Conservation (phyloP, 352 stramenopile species). For the Pythium dissimile region DNA sequence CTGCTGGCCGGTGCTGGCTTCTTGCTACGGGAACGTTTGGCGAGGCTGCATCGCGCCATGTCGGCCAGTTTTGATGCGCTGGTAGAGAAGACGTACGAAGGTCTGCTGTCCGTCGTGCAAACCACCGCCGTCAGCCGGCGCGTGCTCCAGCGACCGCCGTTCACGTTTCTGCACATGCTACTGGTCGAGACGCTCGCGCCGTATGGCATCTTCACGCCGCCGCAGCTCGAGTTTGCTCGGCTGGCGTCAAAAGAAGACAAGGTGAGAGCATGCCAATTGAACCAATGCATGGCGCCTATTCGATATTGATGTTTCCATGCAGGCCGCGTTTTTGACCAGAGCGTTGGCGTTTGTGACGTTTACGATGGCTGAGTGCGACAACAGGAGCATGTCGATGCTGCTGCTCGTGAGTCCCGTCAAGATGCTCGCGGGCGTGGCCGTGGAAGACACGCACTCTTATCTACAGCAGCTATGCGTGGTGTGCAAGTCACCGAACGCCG, state of each 20-base stretch:
- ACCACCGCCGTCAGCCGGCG: slow-evolving; percentile 67
- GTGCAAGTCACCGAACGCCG: slow-evolving; percentile 39
- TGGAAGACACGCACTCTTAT: slow-evolving; percentile 73
- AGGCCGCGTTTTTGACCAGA: slow-evolving; percentile 75
- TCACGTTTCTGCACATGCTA: slow-evolving; percentile 83
- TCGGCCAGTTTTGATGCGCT: slow-evolving; percentile 21
- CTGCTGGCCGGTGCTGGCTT: too few species aligned
- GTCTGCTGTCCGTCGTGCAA: slow-evolving; percentile 57
- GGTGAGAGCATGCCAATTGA: slow-evolving; percentile 24
- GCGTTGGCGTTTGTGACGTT: slow-evolving; percentile 75
- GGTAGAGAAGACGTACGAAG: slow-evolving; percentile 63
- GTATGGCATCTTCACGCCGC: slow-evolving; percentile 60
- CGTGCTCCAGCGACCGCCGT: slow-evolving; percentile 66
- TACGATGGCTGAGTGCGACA: slow-evolving; percentile 36
- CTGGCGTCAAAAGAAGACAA: slow-evolving; percentile 76
- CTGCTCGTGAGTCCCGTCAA: slow-evolving; percentile 83
- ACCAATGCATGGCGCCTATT: too few species aligned
- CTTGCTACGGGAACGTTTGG: too few species aligned
- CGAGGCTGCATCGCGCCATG: slow-evolving; percentile 3
- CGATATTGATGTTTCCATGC: background rate
- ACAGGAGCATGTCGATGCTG: slow-evolving; percentile 57
- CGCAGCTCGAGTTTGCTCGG: slow-evolving; percentile 59
- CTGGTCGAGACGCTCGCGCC: slow-evolving; percentile 59
- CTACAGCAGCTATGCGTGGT: slow-evolving; percentile 68
- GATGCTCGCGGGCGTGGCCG: slow-evolving; percentile 62